These are phyloP conservation scores for Ophiognomonia clavigignenti-juglandacearum DNA, from an alignment of 2,329 filamentous ascomycete species.

Conservation along the genomic window DNA sequence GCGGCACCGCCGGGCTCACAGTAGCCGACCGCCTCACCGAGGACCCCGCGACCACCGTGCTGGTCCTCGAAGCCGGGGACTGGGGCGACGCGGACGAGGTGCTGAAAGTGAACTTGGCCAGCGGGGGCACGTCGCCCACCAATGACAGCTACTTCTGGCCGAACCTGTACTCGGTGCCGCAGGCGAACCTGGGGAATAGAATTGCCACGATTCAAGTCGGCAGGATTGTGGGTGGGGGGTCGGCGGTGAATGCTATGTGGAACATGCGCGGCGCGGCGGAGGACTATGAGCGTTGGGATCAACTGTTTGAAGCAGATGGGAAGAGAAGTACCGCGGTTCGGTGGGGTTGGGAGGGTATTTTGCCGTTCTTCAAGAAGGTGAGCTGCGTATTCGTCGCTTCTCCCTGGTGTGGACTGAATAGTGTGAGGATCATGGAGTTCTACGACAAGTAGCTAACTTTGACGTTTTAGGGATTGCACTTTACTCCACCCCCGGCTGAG, in stretches of 20 bases:
- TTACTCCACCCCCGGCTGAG: slow-evolving; percentile 22
- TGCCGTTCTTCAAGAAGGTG: slow-evolving; percentile 30
- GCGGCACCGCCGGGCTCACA: slow-evolving; percentile 20
- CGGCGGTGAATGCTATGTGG: slow-evolving; percentile 32
- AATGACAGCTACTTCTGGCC: background rate
- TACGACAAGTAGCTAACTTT: background rate
- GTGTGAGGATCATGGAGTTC: too few species aligned
- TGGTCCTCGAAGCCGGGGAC: slow-evolving; percentile 21
- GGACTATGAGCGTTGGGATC: slow-evolving; percentile 30
- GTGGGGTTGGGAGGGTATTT: slow-evolving; percentile 27
- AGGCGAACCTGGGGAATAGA: slow-evolving; percentile 22
- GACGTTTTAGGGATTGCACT: slow-evolving; percentile 12
- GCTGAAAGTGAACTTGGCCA: background rate
- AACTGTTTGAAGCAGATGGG: slow-evolving; percentile 21
- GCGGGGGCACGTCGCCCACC: background rate
- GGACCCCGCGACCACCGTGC: slow-evolving; percentile 16
- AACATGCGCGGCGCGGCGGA: slow-evolving; percentile 28
- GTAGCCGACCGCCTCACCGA: slow-evolving; percentile 21
- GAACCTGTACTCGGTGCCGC: slow-evolving; percentile 21
- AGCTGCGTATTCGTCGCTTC: too few species aligned
- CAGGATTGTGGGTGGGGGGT: slow-evolving; percentile 32
- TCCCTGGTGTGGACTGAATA: too few species aligned
- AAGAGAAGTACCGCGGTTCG: slow-evolving; percentile 17
- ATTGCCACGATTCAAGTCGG: slow-evolving; percentile 20
- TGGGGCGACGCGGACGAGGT: slow-evolving; percentile 7